Base-by-base conservation (phyloP, 352 stramenopile genomes). In the Phytophthora tentaculata region DNA sequence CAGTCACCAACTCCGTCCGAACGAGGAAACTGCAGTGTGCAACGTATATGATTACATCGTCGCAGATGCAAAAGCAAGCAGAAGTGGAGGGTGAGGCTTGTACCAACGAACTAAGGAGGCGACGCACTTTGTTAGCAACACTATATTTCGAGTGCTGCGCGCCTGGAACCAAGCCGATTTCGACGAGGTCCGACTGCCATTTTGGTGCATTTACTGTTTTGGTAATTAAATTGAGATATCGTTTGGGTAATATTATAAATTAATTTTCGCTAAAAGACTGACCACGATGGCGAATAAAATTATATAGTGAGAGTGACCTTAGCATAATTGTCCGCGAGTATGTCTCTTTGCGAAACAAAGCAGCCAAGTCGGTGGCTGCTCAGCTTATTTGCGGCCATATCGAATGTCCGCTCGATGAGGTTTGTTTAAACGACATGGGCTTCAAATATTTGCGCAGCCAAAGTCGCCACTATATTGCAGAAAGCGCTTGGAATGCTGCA, bases 131-230 rank as follows among this genome's bases (percentile, higher is more conserved):
- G 35, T 0, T 13, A 64, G 57, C 3, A 64, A 64, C 20, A 52
- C 57, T 3, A 44, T 56, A 24, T 20, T 24, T 26, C 32, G 57
- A 8, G 32, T 64, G 4, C 23, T 64, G 20, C 22, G 47, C 0
- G 43, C 32, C 20, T 20, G 57, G 29, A 64, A 64, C 45, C 23
- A 51, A 32, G 57, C 57, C 17, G 47, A 57, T 57, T 57, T 52
- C 47, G 22, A 52, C 57, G 47, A 64, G 47, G 57, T 64, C 13
- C 16, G 47, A 0, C 35, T 37, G 47, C n/a, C 16, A 56, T 28
- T 52, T 52, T 64, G 3, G 35, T 23, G 9, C 22, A 52, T 26
- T 16, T 52, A 64, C 47, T 32, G 47, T 64, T 56, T 51, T 14
- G 3, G 10, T 6, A 2, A 7, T 22, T 6, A 17, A 20, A 24